Evolutionary conservation across 1,139 yeast species (phyloP).

Genomic region (Suhomyces terraborum): DNA sequence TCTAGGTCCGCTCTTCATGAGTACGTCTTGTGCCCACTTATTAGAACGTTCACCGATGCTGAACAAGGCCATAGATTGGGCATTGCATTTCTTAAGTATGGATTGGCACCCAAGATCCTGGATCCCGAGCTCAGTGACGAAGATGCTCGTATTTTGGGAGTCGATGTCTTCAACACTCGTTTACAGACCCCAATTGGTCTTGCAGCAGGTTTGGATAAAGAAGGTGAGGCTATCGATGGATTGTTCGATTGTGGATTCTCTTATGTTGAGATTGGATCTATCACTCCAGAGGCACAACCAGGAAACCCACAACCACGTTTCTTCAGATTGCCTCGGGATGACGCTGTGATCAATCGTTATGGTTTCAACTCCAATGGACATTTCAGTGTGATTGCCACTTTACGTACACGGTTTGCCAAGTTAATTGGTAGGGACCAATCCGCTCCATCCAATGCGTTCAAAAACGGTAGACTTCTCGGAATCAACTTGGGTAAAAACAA

Average conservation of each 20-base stretch:
- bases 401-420: constrained; percentile 60
- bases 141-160: constrained; percentile 57
- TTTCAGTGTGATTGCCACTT: constrained; percentile 63
- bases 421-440: constrained; percentile 28
- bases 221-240: constrained; percentile 90
- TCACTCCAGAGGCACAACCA: constrained; percentile 90
- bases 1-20: constrained; percentile 84
- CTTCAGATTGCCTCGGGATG: constrained; percentile 80
- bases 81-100: constrained; percentile 65
- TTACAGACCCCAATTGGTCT: constrained; percentile 82
- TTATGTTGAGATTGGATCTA: constrained; percentile 89
- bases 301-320: constrained; percentile 93
- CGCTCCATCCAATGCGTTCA: constrained; percentile 55
- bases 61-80: constrained; percentile 85
- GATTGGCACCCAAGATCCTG: constrained; percentile 63
- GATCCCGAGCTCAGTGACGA: constrained; percentile 42
- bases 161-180: constrained; percentile 62
- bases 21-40: constrained; percentile 73
- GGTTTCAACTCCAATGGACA: constrained; percentile 96
- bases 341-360: constrained; percentile 89
- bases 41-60: constrained; percentile 73
- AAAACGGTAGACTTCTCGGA: constrained; percentile 68
- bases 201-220: constrained; percentile 95
- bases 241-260: constrained; percentile 79
- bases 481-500: constrained; percentile 92